Evolutionary conservation across 140 eudicot species (phyloP).

Genomic region (Ambrosia hybrid): DNA sequence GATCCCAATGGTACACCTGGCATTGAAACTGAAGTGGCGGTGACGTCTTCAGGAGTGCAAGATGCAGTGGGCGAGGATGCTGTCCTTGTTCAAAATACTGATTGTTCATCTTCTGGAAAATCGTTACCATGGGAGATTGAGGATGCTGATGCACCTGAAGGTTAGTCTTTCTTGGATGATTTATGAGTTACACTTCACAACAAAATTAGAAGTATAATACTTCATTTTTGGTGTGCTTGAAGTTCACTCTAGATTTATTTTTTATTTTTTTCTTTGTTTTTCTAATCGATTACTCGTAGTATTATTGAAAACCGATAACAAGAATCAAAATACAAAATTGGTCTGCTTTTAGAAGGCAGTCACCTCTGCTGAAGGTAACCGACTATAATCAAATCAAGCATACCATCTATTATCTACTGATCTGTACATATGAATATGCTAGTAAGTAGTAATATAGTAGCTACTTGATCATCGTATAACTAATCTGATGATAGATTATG

Average conservation of each 20-base stretch:
- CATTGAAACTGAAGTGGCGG: conserved; percentile 42
- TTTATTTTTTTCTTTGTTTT: background rate
- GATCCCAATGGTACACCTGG: conserved; percentile 36
- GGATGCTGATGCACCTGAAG: conserved; percentile 75
- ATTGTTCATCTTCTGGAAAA: conserved; percentile 56
- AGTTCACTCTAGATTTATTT: background rate
- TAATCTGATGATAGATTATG: background rate
- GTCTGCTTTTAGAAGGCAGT: background rate
- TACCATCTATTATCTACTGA: too few species aligned
- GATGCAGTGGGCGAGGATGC: conserved; percentile 43
- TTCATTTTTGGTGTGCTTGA: conserved; percentile 10
- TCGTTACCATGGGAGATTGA: conserved; percentile 56
- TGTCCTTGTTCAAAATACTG: conserved; percentile 38
- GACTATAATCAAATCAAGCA: too few species aligned
- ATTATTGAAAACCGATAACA: background rate
- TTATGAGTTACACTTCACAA: conserved; percentile 1
- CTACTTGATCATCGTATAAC: background rate
- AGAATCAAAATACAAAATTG: conserved; percentile 8
- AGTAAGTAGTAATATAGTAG: background rate
- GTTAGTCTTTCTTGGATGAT: conserved; percentile 41
- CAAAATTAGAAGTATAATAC: conserved; percentile 12
- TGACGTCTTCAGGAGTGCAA: conserved; percentile 44
- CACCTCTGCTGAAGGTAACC: background rate
- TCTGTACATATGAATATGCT: background rate
- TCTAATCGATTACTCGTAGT: conserved; percentile 1